Base-by-base conservation (phyloP, 108 stramenopile genomes). In the Nitzschia sp. region DNA sequence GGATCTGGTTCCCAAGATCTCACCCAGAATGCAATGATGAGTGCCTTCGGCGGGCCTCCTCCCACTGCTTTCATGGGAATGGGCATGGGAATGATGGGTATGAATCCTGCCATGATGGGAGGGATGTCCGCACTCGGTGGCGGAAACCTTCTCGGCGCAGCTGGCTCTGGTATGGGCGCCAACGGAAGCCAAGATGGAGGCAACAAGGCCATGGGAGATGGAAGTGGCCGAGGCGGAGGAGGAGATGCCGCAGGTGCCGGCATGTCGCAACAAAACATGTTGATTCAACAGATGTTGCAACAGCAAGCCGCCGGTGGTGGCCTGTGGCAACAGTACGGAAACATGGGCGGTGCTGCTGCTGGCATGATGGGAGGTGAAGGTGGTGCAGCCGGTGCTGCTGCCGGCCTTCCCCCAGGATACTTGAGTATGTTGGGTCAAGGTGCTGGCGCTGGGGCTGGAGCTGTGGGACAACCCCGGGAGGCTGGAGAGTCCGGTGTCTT, bases 231-330 rank as follows among this genome's bases (percentile, higher is more conserved):
- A 24, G 63, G 68, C 19, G 24, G 41, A 21, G 56, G 53, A 21
- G 56, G 53, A 11, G 41, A 53, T 41, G 38, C 9, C 10, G 48
- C 53, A 41, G 40, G 25, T 22, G 48, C 53, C 43, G 48, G 54
- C 43, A 76, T 76, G 75, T n/a, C 61, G 19, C 75, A 76, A 21
- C 75, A 76, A 70, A 76, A 76, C 42, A 52, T 76, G 40, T 69
- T 76, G 14, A 63, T 76, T 44, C 75, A 76, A 51, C 75, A 76
- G 51, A 63, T 76, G 69, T 56, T 76, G 12, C 57, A 59, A 17
- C 75, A 76, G 42, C 73, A 75, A 50, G 73, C 67, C 54, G 66
- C 66, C 9, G 67, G 57, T 63, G 54, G 61, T 48, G 55, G 59
- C 15, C 46, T 76, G 21, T 76, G 75, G 75, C 69, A 70, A 48